These are phyloP conservation scores for Phytopythium mirpurense DNA, from an alignment of 352 stramenopile species.

Conservation along the genomic window DNA sequence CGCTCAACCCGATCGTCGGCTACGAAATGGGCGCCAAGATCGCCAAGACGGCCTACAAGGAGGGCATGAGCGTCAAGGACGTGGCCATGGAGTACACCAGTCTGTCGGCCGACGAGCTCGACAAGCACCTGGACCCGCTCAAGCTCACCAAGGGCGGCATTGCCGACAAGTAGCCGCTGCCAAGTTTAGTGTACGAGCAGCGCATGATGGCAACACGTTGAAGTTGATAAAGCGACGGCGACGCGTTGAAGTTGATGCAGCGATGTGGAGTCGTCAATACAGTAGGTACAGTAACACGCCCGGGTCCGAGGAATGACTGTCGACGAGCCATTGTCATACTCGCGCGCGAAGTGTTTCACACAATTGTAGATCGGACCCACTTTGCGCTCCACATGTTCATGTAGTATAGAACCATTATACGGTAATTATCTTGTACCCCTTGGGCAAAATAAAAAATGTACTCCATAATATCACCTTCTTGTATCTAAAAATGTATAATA, in stretches of 20 bases:
- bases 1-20: conserved; percentile 49
- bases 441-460: no score
- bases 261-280: no score
- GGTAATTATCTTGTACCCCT: no score
- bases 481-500: no score
- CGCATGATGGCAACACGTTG: neutral
- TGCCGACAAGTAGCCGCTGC: conserved; percentile 16
- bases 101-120: conserved; percentile 40
- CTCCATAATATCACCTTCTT: no score
- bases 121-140: conserved; percentile 44
- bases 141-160: conserved; percentile 44
- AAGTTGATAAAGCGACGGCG: no score
- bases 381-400: neutral
- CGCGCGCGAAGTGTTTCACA: no score
- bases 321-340: neutral
- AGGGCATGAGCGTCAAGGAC: conserved; percentile 43
- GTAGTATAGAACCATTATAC: neutral
- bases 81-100: conserved; percentile 35
- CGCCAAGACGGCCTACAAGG: conserved; percentile 55
- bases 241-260: no score
- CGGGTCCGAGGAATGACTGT: neutral
- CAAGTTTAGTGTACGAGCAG: no score
- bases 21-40: conserved; percentile 56
- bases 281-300: no score
- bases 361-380: neutral